phyloP scores from a whole-genome alignment of 139 green algal species.

The Trebouxia sp. region DNA sequence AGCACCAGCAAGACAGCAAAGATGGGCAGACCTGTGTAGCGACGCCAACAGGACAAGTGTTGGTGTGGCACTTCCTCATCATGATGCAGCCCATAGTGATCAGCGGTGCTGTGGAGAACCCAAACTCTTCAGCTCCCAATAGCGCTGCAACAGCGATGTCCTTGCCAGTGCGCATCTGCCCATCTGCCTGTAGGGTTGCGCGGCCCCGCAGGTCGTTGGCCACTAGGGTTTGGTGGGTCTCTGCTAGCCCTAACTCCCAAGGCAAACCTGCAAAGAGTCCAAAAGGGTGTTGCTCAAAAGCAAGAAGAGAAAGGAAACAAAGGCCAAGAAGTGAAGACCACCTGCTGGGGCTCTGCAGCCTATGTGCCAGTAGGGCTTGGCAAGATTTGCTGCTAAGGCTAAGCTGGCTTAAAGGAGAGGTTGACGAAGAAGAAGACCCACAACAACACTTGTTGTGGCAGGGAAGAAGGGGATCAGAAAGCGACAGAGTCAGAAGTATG shows the following conservation, averaged over 20 bases:
- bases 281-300: too few relatives aligned
- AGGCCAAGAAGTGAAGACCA: too few relatives aligned
- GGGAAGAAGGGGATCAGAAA: too few relatives aligned
- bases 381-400: too few relatives aligned
- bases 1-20: too few relatives aligned
- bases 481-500: too few relatives aligned
- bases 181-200: slow-evolving; percentile 84
- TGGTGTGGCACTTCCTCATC: slow-evolving; percentile 99
- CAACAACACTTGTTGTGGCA: too few relatives aligned
- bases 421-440: too few relatives aligned
- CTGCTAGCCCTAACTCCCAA: slow-evolving; percentile 94
- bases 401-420: too few relatives aligned
- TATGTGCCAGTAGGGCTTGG: too few relatives aligned
- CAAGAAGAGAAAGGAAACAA: too few relatives aligned
- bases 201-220: slow-evolving; percentile 95
- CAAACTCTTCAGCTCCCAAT: slow-evolving; percentile 96
- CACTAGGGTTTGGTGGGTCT: slow-evolving; percentile 95
- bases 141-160: slow-evolving; percentile 87
- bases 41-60: slow-evolving; percentile 96
- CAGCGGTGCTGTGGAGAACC: slow-evolving; percentile 94
- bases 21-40: slow-evolving; percentile 66
- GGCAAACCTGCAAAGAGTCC: slow-evolving; percentile 82
- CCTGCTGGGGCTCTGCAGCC: too few relatives aligned
- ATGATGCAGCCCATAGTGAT: slow-evolving; percentile 97
- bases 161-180: slow-evolving; percentile 92